These are phyloP conservation scores for Wallacemonas sp. DNA, from an alignment of 208 protist genomes.

Conservation along the genomic window DNA sequence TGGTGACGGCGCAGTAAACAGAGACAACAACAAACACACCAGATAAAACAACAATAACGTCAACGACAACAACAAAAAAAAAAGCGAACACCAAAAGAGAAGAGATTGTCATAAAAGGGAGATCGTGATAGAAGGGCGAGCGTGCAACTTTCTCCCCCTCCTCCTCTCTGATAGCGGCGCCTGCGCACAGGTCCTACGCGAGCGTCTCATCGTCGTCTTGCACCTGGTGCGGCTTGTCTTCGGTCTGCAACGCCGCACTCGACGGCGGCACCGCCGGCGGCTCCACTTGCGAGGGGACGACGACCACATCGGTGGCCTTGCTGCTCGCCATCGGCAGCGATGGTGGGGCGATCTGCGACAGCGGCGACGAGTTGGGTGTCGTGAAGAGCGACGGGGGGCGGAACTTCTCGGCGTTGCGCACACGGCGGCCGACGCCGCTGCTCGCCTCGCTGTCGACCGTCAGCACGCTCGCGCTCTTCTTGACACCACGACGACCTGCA, in stretches of 20 bases:
- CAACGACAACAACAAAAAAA: too few relatives aligned
- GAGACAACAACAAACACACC: too few relatives aligned
- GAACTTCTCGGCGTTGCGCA: constrained; percentile 14
- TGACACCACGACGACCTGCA: background rate
- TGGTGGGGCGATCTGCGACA: background rate
- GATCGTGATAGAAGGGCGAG: too few relatives aligned
- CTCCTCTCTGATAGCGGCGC: too few relatives aligned
- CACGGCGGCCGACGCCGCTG: background rate
- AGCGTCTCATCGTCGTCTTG: constrained; percentile 1
- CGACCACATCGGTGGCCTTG: background rate
- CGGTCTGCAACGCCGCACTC: background rate
- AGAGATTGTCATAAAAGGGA: too few relatives aligned
- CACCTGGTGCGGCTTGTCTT: constrained; percentile 5
- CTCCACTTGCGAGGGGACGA: background rate
- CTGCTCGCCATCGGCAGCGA: background rate
- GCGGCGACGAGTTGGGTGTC: constrained; percentile 3
- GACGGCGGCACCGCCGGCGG: background rate
- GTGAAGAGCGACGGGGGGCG: constrained; percentile 15
- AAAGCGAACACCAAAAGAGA: too few relatives aligned
- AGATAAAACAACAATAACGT: too few relatives aligned
- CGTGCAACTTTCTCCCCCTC: too few relatives aligned
- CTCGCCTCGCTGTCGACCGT: constrained; percentile 9
- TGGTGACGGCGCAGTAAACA: too few relatives aligned
- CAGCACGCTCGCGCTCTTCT: background rate
- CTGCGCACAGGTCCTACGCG: too few relatives aligned